These are phyloP conservation scores for Fraxinus pennsylvanica DNA, from an alignment of 257 asterid species.

Conservation along the genomic window DNA sequence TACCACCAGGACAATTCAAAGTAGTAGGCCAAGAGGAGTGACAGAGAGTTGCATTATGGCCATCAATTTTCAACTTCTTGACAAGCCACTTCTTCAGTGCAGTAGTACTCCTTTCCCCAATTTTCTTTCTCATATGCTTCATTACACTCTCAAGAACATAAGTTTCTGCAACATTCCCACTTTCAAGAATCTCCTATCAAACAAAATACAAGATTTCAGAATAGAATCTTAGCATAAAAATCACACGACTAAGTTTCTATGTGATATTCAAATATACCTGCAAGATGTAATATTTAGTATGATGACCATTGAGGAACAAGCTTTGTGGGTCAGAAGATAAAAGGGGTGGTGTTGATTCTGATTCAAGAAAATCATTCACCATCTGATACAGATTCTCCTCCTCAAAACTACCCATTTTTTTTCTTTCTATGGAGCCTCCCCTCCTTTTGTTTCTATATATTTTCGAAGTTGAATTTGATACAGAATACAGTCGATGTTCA, in stretches of 20 bases:
- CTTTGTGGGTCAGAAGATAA: background rate
- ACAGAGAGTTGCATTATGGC: conserved; percentile 26
- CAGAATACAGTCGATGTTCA: background rate
- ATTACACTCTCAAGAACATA: conserved; percentile 20
- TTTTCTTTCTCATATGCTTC: conserved; percentile 25
- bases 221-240: background rate
- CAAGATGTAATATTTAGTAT: conserved; percentile 22
- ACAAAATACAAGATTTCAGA: background rate
- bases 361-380: conserved; percentile 28
- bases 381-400: conserved; percentile 31
- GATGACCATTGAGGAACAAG: conserved; percentile 1
- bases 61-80: conserved; percentile 23
- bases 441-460: no score
- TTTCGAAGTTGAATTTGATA: background rate
- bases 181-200: conserved; percentile 28
- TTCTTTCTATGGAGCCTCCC: no score
- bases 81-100: conserved; percentile 30
- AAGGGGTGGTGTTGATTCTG: conserved; percentile 17
- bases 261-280: conserved; percentile 15
- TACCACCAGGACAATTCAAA: conserved; percentile 32
- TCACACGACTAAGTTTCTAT: no score
- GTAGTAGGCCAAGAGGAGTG: conserved; percentile 34
- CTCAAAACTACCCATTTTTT: conserved; percentile 31
- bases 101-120: background rate
- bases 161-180: conserved; percentile 19